These are phyloP conservation scores for Herpetomonas samuelpessoai DNA, from an alignment of 208 protist genomes.

Conservation along the genomic window DNA sequence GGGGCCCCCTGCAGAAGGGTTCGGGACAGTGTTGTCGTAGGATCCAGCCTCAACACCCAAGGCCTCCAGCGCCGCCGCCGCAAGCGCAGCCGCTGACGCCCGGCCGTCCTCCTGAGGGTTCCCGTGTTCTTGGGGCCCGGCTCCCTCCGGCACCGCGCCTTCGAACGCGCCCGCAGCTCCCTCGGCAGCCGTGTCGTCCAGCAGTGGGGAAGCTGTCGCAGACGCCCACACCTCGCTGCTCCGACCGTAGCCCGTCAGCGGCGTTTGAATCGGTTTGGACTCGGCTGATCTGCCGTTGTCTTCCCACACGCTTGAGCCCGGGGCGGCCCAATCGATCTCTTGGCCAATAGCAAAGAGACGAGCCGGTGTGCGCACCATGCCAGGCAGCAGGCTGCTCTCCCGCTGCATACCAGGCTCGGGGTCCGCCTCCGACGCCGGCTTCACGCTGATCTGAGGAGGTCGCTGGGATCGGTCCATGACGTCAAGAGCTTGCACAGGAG, in stretches of 20 bases:
- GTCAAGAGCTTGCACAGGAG: too few species aligned
- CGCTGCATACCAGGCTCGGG: constrained; percentile 7
- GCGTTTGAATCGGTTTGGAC: constrained; percentile 22
- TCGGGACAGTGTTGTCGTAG: too few species aligned
- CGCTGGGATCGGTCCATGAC: constrained; percentile 16
- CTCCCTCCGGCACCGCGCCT: neutral
- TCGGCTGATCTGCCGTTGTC: constrained; percentile 10
- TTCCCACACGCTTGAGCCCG: constrained; percentile 50
- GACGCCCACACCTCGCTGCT: constrained; percentile 33
- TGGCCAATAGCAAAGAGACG: constrained; percentile 23
- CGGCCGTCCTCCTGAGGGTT: neutral
- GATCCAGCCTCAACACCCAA: constrained; percentile 2
- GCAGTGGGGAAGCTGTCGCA: constrained; percentile 16
- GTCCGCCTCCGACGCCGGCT: constrained; percentile 4
- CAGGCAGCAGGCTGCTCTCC: constrained; percentile 49
- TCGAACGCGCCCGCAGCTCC: neutral
- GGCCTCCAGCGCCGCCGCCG: constrained; percentile 20
- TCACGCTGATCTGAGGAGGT: constrained; percentile 7
- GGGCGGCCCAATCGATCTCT: constrained; percentile 49
- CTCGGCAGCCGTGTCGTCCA: constrained; percentile 11
- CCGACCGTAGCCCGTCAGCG: constrained; percentile 31
- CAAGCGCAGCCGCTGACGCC: constrained; percentile 8
- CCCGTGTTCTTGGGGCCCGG: constrained; percentile 4
- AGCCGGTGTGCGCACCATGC: constrained; percentile 54
- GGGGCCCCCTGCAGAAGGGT: neutral